These are phyloP conservation scores for Lolium rigidum DNA, from an alignment of 176 grass and related monocot species.

Conservation along the genomic window DNA sequence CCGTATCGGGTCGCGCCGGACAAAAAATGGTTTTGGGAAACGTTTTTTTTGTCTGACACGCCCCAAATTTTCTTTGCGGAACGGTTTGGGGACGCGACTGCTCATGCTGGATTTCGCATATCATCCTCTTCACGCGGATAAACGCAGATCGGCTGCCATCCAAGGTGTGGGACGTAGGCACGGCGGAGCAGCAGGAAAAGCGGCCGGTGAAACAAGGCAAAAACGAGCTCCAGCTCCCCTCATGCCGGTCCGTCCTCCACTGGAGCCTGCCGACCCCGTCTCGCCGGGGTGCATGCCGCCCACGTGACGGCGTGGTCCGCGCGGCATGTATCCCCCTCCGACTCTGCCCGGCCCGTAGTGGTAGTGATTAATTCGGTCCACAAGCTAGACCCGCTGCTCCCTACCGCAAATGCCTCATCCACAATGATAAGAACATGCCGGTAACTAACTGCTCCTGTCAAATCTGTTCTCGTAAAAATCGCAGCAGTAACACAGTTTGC, in stretches of 20 bases:
- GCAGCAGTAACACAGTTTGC: not conserved
- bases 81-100: too few species aligned
- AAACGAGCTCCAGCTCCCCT: conserved; percentile 41
- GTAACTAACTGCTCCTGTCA: not conserved
- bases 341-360: not conserved
- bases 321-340: not conserved
- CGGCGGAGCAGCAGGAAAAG: too few species aligned
- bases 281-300: not conserved
- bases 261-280: not conserved
- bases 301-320: not conserved
- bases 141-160: too few species aligned
- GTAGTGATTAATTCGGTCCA: conserved; percentile 43
- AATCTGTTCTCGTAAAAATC: not conserved
- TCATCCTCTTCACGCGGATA: too few species aligned
- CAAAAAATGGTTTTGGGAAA: too few species aligned
- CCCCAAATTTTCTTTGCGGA: too few species aligned
- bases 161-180: too few species aligned
- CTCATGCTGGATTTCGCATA: too few species aligned
- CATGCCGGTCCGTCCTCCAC: not conserved
- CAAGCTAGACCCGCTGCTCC: not conserved
- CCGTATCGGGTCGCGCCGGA: too few species aligned
- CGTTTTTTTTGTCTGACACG: too few species aligned
- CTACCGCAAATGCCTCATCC: too few species aligned
- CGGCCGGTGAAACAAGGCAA: conserved; percentile 39
- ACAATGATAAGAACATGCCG: not conserved